Conservation (phyloP, 2,329 filamentous ascomycete species). For the Monilinia polystroma region DNA sequence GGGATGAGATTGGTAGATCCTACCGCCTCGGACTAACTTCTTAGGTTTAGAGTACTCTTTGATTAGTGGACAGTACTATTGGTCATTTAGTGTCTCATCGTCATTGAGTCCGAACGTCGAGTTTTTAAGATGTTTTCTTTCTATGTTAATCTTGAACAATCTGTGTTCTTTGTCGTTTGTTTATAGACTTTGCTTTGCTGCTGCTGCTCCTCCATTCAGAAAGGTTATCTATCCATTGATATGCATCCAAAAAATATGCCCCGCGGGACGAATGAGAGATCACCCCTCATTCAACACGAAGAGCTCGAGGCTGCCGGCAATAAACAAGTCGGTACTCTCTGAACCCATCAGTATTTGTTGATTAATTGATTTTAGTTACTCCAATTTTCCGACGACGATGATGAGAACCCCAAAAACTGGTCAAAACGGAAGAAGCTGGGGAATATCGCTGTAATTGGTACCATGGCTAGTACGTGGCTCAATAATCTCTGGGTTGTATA, state of each 20-base stretch:
- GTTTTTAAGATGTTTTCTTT: background rate
- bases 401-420: slow-evolving; percentile 33
- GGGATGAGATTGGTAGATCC: too few species aligned
- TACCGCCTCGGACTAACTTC: too few species aligned
- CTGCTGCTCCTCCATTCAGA: background rate
- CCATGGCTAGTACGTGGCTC: slow-evolving; percentile 33
- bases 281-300: slow-evolving; percentile 28
- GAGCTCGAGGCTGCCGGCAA: slow-evolving; percentile 14
- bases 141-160: background rate
- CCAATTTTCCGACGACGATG: slow-evolving; percentile 31
- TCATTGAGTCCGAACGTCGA: background rate
- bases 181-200: background rate
- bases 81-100: background rate
- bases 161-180: background rate
- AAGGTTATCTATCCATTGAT: background rate
- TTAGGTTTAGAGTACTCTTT: too few species aligned
- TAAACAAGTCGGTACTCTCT: slow-evolving; percentile 5
- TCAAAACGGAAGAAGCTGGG: slow-evolving; percentile 32
- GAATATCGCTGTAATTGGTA: slow-evolving; percentile 35
- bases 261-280: slow-evolving; percentile 23
- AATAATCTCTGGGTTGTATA: too few species aligned
- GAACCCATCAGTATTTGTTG: background rate
- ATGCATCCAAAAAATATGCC: slow-evolving; percentile 19
- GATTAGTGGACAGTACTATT: background rate
- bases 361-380: background rate